These are phyloP conservation scores for Schizophyllum commune DNA, from an alignment of 1,284 basidiomycete genomes.

Conservation along the genomic window DNA sequence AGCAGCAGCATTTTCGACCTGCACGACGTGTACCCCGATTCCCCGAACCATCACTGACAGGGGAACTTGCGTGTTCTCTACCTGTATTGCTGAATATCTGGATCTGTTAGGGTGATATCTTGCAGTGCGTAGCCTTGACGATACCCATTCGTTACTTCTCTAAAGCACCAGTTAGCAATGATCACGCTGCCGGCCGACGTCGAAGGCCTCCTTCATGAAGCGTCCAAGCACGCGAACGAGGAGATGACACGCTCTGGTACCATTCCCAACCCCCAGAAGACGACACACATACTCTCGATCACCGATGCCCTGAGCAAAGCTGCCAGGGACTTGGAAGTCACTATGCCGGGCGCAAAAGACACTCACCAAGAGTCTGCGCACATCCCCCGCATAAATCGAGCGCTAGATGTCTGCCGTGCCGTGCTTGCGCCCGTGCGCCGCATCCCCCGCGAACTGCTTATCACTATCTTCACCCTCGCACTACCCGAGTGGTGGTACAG, in stretches of 20 bases:
- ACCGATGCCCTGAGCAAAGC: background rate
- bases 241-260: background rate
- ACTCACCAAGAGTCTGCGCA: background rate
- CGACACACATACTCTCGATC: background rate
- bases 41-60: no score
- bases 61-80: no score
- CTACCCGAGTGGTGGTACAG: background rate
- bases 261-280: background rate
- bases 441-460: conserved; percentile 9
- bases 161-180: background rate
- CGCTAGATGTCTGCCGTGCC: background rate
- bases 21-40: no score
- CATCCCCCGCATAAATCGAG: background rate
- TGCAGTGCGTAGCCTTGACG: no score
- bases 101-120: no score
- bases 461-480: background rate
- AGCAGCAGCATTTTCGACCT: no score
- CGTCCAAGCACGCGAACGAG: background rate
- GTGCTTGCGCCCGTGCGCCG: conserved; percentile 8
- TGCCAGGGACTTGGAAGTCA: no score
- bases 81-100: no score
- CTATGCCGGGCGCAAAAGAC: no score
- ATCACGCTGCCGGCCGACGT: background rate
- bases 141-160: no score
- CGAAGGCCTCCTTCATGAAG: background rate